Percentiles rank a stretch among this genome's conserved stretches.
These are phyloP conservation scores for Cladosporium sp. DNA, from an alignment of 2,329 filamentous ascomycete species.

Conservation along the genomic window DNA sequence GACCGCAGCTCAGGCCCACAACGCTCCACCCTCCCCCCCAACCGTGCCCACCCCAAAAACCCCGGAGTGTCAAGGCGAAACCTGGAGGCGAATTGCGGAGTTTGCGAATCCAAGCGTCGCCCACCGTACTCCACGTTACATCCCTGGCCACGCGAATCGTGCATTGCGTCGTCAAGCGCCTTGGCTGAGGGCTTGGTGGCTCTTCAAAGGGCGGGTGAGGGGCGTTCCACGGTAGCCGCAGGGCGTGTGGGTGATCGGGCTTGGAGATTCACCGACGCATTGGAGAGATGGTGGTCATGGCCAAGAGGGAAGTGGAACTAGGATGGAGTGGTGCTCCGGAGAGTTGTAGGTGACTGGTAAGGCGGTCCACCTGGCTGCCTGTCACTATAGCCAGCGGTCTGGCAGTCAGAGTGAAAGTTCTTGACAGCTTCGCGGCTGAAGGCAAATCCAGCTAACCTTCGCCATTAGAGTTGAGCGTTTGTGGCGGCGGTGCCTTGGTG, in stretches of 20 bases:
- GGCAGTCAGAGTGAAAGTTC: neutral
- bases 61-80: neutral
- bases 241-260: neutral
- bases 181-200: slow-evolving; percentile 14
- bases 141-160: slow-evolving; percentile 10
- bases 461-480: neutral
- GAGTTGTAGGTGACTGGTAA: neutral
- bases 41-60: neutral
- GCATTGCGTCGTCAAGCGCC: slow-evolving; percentile 16
- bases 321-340: neutral
- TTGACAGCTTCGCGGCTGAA: neutral
- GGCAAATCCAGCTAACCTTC: neutral
- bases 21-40: neutral
- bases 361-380: neutral
- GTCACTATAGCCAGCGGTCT: neutral
- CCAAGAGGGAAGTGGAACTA: neutral
- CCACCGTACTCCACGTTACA: slow-evolving; percentile 11
- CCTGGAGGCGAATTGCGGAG: slow-evolving; percentile 13
- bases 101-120: neutral
- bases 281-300: neutral
- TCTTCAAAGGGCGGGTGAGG: neutral
- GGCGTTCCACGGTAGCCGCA: neutral
- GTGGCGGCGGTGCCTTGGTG: neutral
- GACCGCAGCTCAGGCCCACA: neutral
- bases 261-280: neutral